A percentile compares a stretch with the other conserved stretches of the same genome.
Evolutionary conservation across 306 rosid genomes (phyloP).

Genomic region (Acacia acuminata): DNA sequence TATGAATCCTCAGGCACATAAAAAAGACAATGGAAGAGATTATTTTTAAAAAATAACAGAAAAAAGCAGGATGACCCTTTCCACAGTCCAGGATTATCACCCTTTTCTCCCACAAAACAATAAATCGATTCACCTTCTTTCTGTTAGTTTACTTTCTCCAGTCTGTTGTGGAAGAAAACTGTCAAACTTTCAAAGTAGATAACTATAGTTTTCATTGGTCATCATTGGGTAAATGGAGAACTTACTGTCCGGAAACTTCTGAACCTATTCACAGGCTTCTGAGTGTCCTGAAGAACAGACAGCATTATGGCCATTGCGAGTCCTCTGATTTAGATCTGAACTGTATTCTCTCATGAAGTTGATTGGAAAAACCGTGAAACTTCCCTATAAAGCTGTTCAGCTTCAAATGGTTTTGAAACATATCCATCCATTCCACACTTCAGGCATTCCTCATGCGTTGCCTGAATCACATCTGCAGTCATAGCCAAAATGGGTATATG

Average conservation of each 20-base stretch:
- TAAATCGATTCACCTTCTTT: neutral
- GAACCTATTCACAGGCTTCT: slow-evolving; percentile 40
- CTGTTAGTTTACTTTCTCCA: slow-evolving; percentile 10
- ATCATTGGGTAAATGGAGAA: slow-evolving; percentile 21
- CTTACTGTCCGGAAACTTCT: slow-evolving; percentile 57
- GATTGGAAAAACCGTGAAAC: slow-evolving; percentile 68
- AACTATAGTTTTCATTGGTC: slow-evolving; percentile 15
- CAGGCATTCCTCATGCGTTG: slow-evolving; percentile 78
- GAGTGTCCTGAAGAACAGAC: slow-evolving; percentile 35
- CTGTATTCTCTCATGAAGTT: slow-evolving; percentile 39
- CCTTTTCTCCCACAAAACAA: neutral
- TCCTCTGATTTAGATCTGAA: slow-evolving; percentile 35
- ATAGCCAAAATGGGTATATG: slow-evolving; percentile 86
- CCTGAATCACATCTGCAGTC: slow-evolving; percentile 98
- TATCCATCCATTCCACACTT: slow-evolving; percentile 92
- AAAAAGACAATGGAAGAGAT: slow-evolving; percentile 13
- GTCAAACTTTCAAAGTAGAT: slow-evolving; percentile 3
- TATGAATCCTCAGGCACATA: slow-evolving; percentile 28
- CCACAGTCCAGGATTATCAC: neutral
- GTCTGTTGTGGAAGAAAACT: neutral
- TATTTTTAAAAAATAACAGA: neutral
- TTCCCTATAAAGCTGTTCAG: slow-evolving; percentile 88
- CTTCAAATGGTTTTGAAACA: slow-evolving; percentile 96
- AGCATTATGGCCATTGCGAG: slow-evolving; percentile 30
- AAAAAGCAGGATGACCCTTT: neutral